Conservation (phyloP, 495 filamentous ascomycete species). For the Melanomma pulvis-pyrius region DNA sequence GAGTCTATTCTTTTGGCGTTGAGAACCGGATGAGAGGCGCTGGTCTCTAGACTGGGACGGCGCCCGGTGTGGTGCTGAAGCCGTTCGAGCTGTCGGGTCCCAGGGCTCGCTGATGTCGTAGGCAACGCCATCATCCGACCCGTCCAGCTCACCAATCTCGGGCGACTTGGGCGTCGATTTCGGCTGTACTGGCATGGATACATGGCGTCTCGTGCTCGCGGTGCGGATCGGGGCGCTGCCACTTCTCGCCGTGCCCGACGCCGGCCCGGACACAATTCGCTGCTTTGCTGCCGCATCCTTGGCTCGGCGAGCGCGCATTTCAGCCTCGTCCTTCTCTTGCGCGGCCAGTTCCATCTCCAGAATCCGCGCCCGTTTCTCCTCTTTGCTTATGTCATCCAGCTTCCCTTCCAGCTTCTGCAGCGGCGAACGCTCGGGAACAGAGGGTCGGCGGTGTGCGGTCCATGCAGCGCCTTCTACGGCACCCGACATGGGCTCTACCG, state of each 20-base stretch:
- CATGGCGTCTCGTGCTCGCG: conserved; percentile 26
- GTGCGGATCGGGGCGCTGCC: conserved; percentile 14
- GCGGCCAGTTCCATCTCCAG: conserved; percentile 72
- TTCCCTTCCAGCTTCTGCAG: conserved; percentile 89
- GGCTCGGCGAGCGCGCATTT: conserved; percentile 31
- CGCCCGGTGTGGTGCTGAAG: neutral
- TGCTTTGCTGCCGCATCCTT: conserved; percentile 26
- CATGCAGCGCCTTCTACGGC: conserved; percentile 7
- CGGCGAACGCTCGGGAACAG: conserved; percentile 80
- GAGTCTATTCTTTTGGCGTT: conserved; percentile 20
- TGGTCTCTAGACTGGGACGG: neutral
- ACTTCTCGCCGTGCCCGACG: conserved; percentile 4
- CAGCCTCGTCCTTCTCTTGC: conserved; percentile 53
- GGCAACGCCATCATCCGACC: conserved; percentile 14
- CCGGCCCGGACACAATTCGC: conserved; percentile 35
- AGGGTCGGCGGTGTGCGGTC: conserved; percentile 43
- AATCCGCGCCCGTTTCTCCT: conserved; percentile 81
- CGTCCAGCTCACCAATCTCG: neutral
- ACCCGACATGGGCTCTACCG: conserved; percentile 16
- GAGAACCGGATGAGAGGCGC: conserved; percentile 19
- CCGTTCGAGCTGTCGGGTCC: conserved; percentile 21
- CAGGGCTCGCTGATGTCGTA: conserved; percentile 34
- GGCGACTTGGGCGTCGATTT: conserved; percentile 4
- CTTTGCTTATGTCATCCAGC: conserved; percentile 85
- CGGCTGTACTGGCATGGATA: conserved; percentile 31